Percentiles rank a stretch among this genome's conserved stretches.
Conservation (phyloP, 148 eudicot species). For the Rhododendron mucronatum region DNA sequence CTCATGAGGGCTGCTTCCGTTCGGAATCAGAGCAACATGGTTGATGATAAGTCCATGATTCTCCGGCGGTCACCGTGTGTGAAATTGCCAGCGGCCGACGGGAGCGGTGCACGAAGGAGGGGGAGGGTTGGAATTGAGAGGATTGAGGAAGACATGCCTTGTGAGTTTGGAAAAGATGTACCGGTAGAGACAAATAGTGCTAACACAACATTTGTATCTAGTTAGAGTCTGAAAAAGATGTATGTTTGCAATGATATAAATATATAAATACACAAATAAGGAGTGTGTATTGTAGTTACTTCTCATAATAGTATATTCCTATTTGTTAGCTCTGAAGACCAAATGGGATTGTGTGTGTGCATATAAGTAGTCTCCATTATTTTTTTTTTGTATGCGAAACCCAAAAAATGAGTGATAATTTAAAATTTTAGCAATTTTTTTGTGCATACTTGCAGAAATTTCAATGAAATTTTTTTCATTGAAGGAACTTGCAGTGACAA, state of each 20-base stretch:
- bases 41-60: conserved; percentile 7
- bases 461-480: too few relatives aligned
- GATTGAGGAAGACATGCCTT: conserved; percentile 27
- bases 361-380: too few relatives aligned
- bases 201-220: not conserved
- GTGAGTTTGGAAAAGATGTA: conserved; percentile 20
- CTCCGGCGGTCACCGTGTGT: not conserved
- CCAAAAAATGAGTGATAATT: too few relatives aligned
- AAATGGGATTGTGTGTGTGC: too few relatives aligned
- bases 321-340: too few relatives aligned
- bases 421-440: too few relatives aligned
- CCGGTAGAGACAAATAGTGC: not conserved
- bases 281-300: too few relatives aligned
- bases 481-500: too few relatives aligned
- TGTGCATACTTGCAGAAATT: too few relatives aligned
- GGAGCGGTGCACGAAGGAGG: conserved; percentile 1
- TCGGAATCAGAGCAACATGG: not conserved
- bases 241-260: not conserved
- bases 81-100: not conserved
- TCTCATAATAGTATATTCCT: too few relatives aligned
- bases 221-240: not conserved
- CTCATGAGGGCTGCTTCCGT: not conserved
- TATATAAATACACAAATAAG: too few relatives aligned
- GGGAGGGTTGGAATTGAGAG: conserved; percentile 25
- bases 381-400: too few relatives aligned